These are phyloP conservation scores for Xylaria polymorpha DNA, from an alignment of 2,329 filamentous ascomycete genomes.

Conservation along the genomic window DNA sequence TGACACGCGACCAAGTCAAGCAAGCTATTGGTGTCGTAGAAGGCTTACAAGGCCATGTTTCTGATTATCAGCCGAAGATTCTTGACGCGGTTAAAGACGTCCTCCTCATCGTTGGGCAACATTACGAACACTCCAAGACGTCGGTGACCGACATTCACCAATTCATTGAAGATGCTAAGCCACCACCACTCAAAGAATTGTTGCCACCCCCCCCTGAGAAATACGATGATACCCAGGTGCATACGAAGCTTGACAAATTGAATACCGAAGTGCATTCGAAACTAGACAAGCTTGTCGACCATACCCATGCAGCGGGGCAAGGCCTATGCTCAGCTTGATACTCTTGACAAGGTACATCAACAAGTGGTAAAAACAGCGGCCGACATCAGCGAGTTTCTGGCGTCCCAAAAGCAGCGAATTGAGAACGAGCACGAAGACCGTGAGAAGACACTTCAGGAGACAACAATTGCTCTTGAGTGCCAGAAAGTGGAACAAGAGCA, in stretches of 20 bases:
- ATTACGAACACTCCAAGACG: slow-evolving; percentile 87
- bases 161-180: slow-evolving; percentile 71
- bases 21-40: slow-evolving; percentile 79
- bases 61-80: slow-evolving; percentile 88
- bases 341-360: slow-evolving; percentile 87
- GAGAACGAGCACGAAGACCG: slow-evolving; percentile 81
- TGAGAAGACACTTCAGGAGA: slow-evolving; percentile 83
- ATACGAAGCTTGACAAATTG: slow-evolving; percentile 48
- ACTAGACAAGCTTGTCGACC: slow-evolving; percentile 67
- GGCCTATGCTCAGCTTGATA: slow-evolving; percentile 79
- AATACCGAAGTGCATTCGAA: slow-evolving; percentile 47
- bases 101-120: slow-evolving; percentile 82
- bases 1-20: slow-evolving; percentile 83
- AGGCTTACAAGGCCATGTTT: slow-evolving; percentile 80
- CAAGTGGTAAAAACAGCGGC: slow-evolving; percentile 86
- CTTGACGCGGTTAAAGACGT: slow-evolving; percentile 88
- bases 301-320: slow-evolving; percentile 73
- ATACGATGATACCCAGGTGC: slow-evolving; percentile 51
- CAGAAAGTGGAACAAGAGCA: slow-evolving; percentile 68
- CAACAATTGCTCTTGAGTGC: slow-evolving; percentile 82
- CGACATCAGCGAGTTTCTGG: slow-evolving; percentile 85
- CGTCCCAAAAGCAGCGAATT: slow-evolving; percentile 78
- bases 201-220: slow-evolving; percentile 66
- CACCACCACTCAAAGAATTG: slow-evolving; percentile 56
- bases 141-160: slow-evolving; percentile 67